Evolutionary conservation across 176 grass and related monocot species (phyloP).

Genomic region (Carex pumila): DNA sequence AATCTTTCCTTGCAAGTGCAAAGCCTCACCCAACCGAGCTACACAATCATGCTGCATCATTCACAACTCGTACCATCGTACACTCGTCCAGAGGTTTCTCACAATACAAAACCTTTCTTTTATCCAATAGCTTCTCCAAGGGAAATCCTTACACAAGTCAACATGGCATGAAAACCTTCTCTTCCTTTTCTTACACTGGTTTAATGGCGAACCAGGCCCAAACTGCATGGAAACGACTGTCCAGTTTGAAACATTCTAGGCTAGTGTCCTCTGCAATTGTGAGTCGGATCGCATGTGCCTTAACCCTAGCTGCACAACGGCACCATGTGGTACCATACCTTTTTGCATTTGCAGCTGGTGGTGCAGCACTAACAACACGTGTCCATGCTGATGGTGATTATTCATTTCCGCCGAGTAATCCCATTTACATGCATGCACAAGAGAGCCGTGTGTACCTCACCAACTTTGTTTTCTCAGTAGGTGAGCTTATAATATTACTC

Average conservation of each 20-base stretch:
- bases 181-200: slow-evolving; percentile 44
- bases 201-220: slow-evolving; percentile 43
- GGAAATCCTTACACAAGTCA: slow-evolving; percentile 21
- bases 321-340: slow-evolving; percentile 63
- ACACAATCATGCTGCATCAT: slow-evolving; percentile 29
- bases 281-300: slow-evolving; percentile 47
- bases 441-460: slow-evolving; percentile 67
- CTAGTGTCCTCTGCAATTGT: slow-evolving; percentile 30
- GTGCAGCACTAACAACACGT: slow-evolving; percentile 44
- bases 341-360: slow-evolving; percentile 52
- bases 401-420: slow-evolving; percentile 39
- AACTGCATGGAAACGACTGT: slow-evolving; percentile 57
- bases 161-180: slow-evolving; percentile 33
- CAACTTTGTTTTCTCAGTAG: slow-evolving; percentile 50
- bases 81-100: slow-evolving; percentile 36
- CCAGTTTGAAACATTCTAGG: slow-evolving; percentile 22
- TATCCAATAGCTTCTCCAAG: not conserved
- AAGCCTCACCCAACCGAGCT: slow-evolving; percentile 21
- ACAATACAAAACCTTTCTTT: slow-evolving; percentile 29
- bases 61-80: slow-evolving; percentile 22
- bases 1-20: slow-evolving; percentile 29
- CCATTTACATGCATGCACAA: slow-evolving; percentile 60
- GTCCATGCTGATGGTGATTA: slow-evolving; percentile 72
- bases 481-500: slow-evolving; percentile 73
- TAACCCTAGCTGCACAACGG: slow-evolving; percentile 60